A percentile compares a stretch with the other conserved stretches of the same genome.
Conservation (phyloP, 257 asterid genomes). For the Dorcoceras hygrometricum region DNA sequence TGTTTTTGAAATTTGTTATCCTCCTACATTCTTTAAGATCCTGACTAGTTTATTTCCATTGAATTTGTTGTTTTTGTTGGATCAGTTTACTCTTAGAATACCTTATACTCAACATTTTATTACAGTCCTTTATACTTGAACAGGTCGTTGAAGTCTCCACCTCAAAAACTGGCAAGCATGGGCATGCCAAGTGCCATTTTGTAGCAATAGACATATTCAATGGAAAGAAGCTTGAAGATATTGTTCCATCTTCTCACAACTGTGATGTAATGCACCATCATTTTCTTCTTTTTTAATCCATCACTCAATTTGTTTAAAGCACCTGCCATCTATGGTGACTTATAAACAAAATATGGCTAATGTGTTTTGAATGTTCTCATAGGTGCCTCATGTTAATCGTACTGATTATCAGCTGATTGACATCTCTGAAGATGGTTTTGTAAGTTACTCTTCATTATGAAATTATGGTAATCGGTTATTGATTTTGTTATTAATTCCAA, state of each 20-base stretch:
- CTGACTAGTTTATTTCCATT: too few relatives aligned
- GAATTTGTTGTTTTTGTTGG: too few relatives aligned
- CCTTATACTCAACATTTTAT: background rate
- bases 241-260: slow-evolving; percentile 51
- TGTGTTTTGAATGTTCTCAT: background rate
- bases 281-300: too few relatives aligned
- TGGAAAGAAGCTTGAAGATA: slow-evolving; percentile 54
- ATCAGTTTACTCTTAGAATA: background rate
- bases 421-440: slow-evolving; percentile 86
- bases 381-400: slow-evolving; percentile 55
- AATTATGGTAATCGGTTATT: too few relatives aligned
- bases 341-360: background rate
- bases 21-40: too few relatives aligned
- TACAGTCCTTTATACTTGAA: background rate
- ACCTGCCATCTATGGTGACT: background rate
- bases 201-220: slow-evolving; percentile 51
- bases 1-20: too few relatives aligned
- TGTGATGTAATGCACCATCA: too few relatives aligned
- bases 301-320: background rate
- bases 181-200: slow-evolving; percentile 57
- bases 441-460: slow-evolving; percentile 28
- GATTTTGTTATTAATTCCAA: too few relatives aligned
- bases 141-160: slow-evolving; percentile 65
- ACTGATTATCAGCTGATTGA: slow-evolving; percentile 57
- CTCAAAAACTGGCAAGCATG: slow-evolving; percentile 60